Evolutionary conservation across 2,329 filamentous ascomycete species (phyloP).

Genomic region (Colletotrichum tabaci): DNA sequence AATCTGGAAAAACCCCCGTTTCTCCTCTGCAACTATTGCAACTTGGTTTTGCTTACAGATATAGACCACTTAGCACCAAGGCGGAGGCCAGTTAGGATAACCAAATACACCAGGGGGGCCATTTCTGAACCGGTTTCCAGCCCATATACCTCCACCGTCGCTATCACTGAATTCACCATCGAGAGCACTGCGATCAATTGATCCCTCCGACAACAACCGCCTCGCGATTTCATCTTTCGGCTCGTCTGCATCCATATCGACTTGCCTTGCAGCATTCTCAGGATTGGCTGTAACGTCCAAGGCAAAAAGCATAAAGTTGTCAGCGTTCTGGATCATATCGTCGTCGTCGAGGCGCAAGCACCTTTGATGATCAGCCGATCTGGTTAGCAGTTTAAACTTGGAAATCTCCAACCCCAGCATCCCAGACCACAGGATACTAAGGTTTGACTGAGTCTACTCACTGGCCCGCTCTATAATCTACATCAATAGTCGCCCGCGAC

Average conservation of each 20-base stretch:
- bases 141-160: no score
- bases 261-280: not conserved
- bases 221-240: not conserved
- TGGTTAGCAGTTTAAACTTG: not conserved
- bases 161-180: no score
- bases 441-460: not conserved
- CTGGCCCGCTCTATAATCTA: not conserved
- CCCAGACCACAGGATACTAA: not conserved
- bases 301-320: not conserved
- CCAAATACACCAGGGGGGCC: no score
- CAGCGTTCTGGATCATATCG: not conserved
- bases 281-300: not conserved
- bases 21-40: no score
- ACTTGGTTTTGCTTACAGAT: no score
- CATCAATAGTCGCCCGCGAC: not conserved
- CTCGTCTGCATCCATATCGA: not conserved
- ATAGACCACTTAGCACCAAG: no score
- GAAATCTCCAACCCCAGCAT: not conserved
- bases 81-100: no score
- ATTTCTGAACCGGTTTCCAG: no score
- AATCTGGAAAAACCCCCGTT: no score
- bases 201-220: not conserved
- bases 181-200: not conserved
- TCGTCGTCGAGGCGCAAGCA: not conserved
- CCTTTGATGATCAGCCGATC: not conserved